Conservation (phyloP, 352 stramenopile genomes). For the Globisporangium camurandrum region DNA sequence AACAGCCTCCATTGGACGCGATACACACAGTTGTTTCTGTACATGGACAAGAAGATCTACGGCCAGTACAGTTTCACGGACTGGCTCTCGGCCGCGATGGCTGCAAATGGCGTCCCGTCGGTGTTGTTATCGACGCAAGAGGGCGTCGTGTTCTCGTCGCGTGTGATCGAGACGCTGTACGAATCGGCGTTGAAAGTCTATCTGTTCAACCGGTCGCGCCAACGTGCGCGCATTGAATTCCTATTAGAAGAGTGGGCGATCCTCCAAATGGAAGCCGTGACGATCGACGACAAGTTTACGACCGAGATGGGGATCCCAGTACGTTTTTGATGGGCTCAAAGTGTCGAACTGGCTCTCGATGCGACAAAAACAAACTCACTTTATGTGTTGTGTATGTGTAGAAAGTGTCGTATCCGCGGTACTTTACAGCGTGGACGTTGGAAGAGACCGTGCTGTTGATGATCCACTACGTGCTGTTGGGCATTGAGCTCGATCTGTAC, state of each 20-base stretch:
- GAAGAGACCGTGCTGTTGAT: constrained; percentile 69
- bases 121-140: constrained; percentile 83
- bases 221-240: constrained; percentile 70
- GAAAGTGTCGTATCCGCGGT: constrained; percentile 70
- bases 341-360: too few relatives aligned
- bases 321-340: too few relatives aligned
- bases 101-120: constrained; percentile 70
- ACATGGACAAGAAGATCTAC: constrained; percentile 83
- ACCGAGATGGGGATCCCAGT: constrained; percentile 80
- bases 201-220: constrained; percentile 74
- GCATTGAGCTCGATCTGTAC: constrained; percentile 75
- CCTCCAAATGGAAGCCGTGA: constrained; percentile 60
- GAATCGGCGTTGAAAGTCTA: constrained; percentile 77
- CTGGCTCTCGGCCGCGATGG: constrained; percentile 76
- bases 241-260: constrained; percentile 77
- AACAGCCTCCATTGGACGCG: too few relatives aligned
- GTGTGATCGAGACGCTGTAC: constrained; percentile 76
- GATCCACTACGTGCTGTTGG: constrained; percentile 71
- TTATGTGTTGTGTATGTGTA: constrained; percentile 9
- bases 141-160: constrained; percentile 65
- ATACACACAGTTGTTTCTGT: constrained; percentile 58
- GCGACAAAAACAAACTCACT: too few relatives aligned
- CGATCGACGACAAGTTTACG: constrained; percentile 75
- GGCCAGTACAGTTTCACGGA: constrained; percentile 80
- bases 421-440: constrained; percentile 79